Evolutionary conservation across 2,329 filamentous ascomycete genomes (phyloP).

Genomic region (Alternaria angustiovoidea): DNA sequence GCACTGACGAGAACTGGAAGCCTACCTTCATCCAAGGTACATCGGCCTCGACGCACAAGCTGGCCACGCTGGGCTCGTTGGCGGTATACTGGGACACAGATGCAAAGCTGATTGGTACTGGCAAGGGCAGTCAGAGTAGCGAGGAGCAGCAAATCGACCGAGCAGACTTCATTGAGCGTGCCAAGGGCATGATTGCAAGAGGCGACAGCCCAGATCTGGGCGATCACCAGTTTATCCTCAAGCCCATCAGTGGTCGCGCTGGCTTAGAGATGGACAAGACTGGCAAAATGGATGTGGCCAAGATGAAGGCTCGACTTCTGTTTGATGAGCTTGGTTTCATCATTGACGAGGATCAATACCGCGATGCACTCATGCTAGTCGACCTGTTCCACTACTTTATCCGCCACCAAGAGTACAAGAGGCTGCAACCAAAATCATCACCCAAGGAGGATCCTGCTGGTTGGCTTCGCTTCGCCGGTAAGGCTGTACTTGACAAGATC

Average conservation of each 20-base stretch:
- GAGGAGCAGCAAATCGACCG: conserved; percentile 71
- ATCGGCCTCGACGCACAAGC: conserved; percentile 84
- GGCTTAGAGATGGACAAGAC: conserved; percentile 96
- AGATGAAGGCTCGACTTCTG: conserved; percentile 86
- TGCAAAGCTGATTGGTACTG: conserved; percentile 80
- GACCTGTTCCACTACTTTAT: conserved; percentile 99
- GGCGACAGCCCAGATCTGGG: conserved; percentile 65
- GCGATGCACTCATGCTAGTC: conserved; percentile 96
- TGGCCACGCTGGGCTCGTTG: conserved; percentile 87
- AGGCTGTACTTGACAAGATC: conserved; percentile 90
- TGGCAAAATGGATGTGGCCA: conserved; percentile 77
- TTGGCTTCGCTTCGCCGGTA: conserved; percentile 90
- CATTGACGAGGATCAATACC: conserved; percentile 97
- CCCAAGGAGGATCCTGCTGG: conserved; percentile 91
- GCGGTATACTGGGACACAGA: conserved; percentile 99
- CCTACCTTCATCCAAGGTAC: conserved; percentile 95
- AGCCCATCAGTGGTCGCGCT: conserved; percentile 92
- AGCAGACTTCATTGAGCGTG: conserved; percentile 77
- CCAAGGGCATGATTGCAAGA: conserved; percentile 81
- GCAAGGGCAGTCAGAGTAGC: conserved; percentile 72
- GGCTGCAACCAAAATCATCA: conserved; percentile 81
- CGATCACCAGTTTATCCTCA: conserved; percentile 90
- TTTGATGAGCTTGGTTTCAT: conserved; percentile 98
- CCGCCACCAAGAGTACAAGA: conserved; percentile 96
- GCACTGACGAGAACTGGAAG: conserved; percentile 93